Evolutionary conservation across 148 eudicot species (phyloP).

Genomic region (Chenopodium album): DNA sequence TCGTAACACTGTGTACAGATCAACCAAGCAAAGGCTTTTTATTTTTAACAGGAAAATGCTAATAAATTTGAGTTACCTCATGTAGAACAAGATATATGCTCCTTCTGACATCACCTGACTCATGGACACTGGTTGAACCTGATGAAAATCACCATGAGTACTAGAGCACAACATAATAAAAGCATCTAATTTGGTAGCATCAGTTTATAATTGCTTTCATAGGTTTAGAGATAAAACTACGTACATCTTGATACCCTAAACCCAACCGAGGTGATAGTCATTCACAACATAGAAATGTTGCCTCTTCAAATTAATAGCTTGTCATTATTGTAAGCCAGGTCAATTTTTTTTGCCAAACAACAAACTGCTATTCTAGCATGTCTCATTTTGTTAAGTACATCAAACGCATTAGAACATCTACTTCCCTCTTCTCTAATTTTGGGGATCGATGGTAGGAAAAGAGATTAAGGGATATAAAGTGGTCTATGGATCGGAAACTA

Average conservation of each 20-base stretch:
- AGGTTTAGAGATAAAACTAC: neutral
- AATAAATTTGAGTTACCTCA: conserved; percentile 55
- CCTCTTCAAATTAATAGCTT: neutral
- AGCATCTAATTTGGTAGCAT: neutral
- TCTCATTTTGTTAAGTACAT: neutral
- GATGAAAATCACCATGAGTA: conserved; percentile 25
- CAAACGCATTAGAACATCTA: neutral
- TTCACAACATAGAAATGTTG: neutral
- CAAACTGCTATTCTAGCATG: neutral
- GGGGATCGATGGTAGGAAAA: neutral
- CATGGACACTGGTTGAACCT: conserved; percentile 74
- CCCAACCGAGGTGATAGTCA: neutral
- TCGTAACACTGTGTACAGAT: neutral
- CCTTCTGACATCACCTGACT: conserved; percentile 95
- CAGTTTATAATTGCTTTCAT: neutral
- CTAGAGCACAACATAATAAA: neutral
- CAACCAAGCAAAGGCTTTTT: neutral
- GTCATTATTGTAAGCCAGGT: neutral
- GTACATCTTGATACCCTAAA: neutral
- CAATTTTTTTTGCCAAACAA: neutral
- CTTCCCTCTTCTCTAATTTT: neutral
- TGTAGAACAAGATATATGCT: conserved; percentile 89
- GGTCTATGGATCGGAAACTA: neutral
- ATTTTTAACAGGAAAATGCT: neutral
- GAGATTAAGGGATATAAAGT: neutral